phyloP scores from a whole-genome alignment of 768 basidiomycete genomes.

The Plicaturopsis crispa region DNA sequence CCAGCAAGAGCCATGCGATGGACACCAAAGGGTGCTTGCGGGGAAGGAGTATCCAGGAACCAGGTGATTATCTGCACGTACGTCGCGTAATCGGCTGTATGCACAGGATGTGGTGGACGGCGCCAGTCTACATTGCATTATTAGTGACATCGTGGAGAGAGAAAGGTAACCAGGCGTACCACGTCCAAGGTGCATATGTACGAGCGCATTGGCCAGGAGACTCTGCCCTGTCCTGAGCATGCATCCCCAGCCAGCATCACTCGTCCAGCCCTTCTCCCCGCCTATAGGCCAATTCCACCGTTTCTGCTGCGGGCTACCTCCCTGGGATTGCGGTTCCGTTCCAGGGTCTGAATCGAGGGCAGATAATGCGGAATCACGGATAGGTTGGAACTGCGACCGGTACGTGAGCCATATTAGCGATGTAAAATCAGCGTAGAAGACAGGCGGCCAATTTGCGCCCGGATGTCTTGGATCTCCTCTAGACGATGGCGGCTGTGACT shows the following conservation, averaged over 20 bases:
- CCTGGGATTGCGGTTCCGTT: slow-evolving; percentile 3
- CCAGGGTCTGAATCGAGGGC: slow-evolving; percentile 28
- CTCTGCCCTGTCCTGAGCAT: slow-evolving; percentile 88
- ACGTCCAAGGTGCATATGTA: slow-evolving; percentile 68
- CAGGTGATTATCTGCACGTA: slow-evolving; percentile 91
- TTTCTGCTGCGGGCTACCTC: slow-evolving; percentile 11
- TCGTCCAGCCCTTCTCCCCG: slow-evolving; percentile 75
- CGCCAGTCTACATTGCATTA: slow-evolving; percentile 71
- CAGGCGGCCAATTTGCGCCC: slow-evolving; percentile 58
- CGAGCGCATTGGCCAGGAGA: slow-evolving; percentile 72
- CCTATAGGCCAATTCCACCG: slow-evolving; percentile 18
- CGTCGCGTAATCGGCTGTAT: slow-evolving; percentile 61
- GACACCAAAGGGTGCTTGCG: slow-evolving; percentile 85
- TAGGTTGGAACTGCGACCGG: slow-evolving; percentile 76
- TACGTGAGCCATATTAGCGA: slow-evolving; percentile 90
- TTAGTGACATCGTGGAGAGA: background rate
- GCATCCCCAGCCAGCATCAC: slow-evolving; percentile 87
- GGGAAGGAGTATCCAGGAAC: slow-evolving; percentile 88
- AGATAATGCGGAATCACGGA: slow-evolving; percentile 52
- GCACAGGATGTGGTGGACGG: slow-evolving; percentile 53
- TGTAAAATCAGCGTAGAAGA: slow-evolving; percentile 85
- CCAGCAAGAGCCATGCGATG: slow-evolving; percentile 95
- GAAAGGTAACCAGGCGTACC: slow-evolving; percentile 32
- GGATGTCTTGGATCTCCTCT: slow-evolving; percentile 5
- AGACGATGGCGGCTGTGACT: slow-evolving; percentile 29